Base-by-base conservation (phyloP, 2,329 filamentous ascomycete genomes). In the Myriosclerotinia curreyana region DNA sequence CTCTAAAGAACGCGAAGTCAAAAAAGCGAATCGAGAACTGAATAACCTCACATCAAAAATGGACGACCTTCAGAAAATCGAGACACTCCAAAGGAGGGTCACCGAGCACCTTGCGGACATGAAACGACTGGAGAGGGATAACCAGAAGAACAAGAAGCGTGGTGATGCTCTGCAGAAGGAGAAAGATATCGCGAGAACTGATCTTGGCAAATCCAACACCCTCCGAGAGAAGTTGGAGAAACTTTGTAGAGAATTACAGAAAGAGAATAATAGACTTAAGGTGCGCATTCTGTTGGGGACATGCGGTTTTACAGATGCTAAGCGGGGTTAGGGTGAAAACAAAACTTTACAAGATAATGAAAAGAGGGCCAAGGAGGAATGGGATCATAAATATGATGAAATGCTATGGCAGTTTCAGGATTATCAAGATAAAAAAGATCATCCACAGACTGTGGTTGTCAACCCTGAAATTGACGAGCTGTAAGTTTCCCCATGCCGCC, bases 221-320 rank as follows among this genome's bases (percentile, higher is more conserved):
- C 86, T 98, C 74, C 97, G 96, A 76, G 93, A 98, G 76, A 98
- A 98, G 78, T 81, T 99, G 53, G 95, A 99, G 78, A 99, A 98
- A 75, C 81, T 99, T 40, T 97, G 93, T 72, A 83, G 95, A 64
- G 95, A 99, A 76, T 83, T 99, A 63, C 95, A 96, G 66, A 90
- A 94, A 72, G 95, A 99, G 74, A 99, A 99, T 77, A 98, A 98
- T 78, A 96, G 96, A 79, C 86, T 99, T 69, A 98, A 98, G 88
- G 91, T 95, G 77, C 61, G 72, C 60, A 62, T 62, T 54, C 15
- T 62, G 40, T 40, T 62, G 49, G 22, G 40, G 48, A 31, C 20
- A 55, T 56, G 60, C 42, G 42, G 34, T 28, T 59, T 62, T 44
- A 60, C 36, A 65, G 56, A 61, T 69, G 70, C 50, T 62, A 59